Percentiles rank a stretch among this genome's conserved stretches.
Conservation (phyloP, 2,329 filamentous ascomycete species). For the Simplicillium aogashimaense region DNA sequence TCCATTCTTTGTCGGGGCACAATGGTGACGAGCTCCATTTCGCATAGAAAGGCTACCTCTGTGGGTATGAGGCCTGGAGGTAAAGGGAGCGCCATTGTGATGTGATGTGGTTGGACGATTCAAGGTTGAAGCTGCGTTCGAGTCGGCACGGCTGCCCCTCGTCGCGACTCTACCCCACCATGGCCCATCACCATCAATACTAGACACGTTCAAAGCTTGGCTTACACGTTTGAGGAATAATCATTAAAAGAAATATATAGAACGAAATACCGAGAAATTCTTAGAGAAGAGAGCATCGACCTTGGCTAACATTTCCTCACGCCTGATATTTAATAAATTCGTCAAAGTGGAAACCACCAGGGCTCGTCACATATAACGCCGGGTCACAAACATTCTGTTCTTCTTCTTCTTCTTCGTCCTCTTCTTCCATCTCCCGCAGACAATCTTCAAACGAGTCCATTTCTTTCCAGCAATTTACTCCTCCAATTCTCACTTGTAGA, state of each 20-base stretch:
- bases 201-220: too few species aligned
- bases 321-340: too few species aligned
- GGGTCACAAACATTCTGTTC: neutral
- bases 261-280: too few species aligned
- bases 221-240: too few species aligned
- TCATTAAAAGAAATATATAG: too few species aligned
- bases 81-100: constrained; percentile 38
- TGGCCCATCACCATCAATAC: too few species aligned
- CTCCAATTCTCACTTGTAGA: constrained; percentile 9
- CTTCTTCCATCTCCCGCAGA: neutral
- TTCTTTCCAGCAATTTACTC: constrained; percentile 1
- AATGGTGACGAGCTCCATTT: constrained; percentile 94
- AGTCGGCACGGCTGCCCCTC: constrained; percentile 1
- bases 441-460: neutral
- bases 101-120: neutral
- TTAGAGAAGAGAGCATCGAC: too few species aligned
- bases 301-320: too few species aligned
- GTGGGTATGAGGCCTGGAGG: constrained; percentile 59
- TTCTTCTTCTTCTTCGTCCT: neutral
- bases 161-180: neutral
- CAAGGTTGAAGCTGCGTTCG: neutral
- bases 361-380: neutral
- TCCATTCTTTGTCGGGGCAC: constrained; percentile 87
- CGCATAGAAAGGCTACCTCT: constrained; percentile 89
- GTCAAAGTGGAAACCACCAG: too few species aligned